phyloP scores from a whole-genome alignment of 345 rosid species.

The Lumnitzera littorea region DNA sequence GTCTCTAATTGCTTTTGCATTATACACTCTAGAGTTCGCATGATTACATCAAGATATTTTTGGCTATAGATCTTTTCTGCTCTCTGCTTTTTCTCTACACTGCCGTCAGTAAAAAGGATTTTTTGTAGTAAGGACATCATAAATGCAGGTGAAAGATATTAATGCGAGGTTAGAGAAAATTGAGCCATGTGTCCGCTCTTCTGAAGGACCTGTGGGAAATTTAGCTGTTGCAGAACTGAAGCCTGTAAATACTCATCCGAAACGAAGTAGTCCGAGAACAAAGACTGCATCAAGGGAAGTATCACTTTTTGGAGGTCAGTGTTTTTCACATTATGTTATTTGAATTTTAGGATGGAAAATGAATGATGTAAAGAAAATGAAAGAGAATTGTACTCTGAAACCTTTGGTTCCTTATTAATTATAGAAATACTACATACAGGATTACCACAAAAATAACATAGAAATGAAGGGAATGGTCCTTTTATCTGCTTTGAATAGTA shows the following conservation, averaged over 20 bases:
- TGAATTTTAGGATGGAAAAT: no score
- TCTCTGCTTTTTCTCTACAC: constrained; percentile 1
- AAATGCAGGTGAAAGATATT: constrained; percentile 83
- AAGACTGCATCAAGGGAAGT: constrained; percentile 69
- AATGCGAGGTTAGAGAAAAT: constrained; percentile 93
- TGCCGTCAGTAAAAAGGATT: constrained; percentile 1
- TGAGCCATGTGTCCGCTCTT: constrained; percentile 63
- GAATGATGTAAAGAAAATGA: no score
- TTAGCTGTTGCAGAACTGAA: constrained; percentile 55
- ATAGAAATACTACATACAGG: no score
- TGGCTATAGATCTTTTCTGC: constrained; percentile 3
- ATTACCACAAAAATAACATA: no score
- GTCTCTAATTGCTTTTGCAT: not conserved
- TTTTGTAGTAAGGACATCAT: not conserved
- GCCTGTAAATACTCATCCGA: constrained; percentile 47
- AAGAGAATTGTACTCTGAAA: no score
- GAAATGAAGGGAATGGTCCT: no score
- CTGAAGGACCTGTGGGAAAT: constrained; percentile 46
- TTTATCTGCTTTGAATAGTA: no score
- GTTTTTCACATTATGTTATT: not conserved
- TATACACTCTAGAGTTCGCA: not conserved
- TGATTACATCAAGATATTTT: constrained; percentile 2
- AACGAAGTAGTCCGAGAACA: constrained; percentile 86
- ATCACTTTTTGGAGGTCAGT: constrained; percentile 87
- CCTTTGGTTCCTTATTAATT: no score